phyloP scores from a whole-genome alignment of 2,329 filamentous ascomycete genomes.

The Aurifilum marmelostoma region DNA sequence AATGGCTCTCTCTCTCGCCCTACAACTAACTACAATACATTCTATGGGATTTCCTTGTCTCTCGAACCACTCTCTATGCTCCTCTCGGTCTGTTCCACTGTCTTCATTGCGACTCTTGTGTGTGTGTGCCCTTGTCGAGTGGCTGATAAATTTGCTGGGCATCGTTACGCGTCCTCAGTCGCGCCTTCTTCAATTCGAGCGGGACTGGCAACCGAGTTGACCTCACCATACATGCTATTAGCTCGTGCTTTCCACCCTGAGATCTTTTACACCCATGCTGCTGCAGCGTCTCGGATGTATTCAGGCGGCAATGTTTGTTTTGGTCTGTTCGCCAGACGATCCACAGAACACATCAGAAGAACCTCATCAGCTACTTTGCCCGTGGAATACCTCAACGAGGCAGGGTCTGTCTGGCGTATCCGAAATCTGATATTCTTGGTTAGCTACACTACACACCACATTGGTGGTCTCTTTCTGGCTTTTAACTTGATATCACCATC shows the following conservation, averaged over 20 bases:
- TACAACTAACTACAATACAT: constrained; percentile 22
- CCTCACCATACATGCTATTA: not conserved
- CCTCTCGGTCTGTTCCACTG: not conserved
- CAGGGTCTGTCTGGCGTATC: not conserved
- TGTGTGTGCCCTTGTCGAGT: not conserved
- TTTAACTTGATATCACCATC: not conserved
- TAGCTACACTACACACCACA: not conserved
- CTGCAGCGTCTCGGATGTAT: not conserved
- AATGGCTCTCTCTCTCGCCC: constrained; percentile 17
- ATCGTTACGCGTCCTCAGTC: not conserved
- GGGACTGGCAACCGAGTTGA: not conserved
- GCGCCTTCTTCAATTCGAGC: not conserved
- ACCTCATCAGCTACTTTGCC: not conserved
- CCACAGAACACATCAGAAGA: not conserved
- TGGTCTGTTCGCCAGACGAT: not conserved
- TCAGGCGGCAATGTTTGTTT: constrained; percentile 5
- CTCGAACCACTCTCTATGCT: not conserved
- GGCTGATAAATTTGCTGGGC: not conserved
- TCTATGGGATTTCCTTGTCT: constrained; percentile 3
- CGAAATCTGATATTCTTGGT: not conserved
- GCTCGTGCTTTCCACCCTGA: not conserved
- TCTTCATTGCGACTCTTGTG: not conserved
- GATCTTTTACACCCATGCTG: not conserved
- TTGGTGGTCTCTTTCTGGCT: not conserved
- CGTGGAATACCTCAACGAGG: not conserved